phyloP scores from a whole-genome alignment of 257 asterid species.

The Marsdenia floribunda region DNA sequence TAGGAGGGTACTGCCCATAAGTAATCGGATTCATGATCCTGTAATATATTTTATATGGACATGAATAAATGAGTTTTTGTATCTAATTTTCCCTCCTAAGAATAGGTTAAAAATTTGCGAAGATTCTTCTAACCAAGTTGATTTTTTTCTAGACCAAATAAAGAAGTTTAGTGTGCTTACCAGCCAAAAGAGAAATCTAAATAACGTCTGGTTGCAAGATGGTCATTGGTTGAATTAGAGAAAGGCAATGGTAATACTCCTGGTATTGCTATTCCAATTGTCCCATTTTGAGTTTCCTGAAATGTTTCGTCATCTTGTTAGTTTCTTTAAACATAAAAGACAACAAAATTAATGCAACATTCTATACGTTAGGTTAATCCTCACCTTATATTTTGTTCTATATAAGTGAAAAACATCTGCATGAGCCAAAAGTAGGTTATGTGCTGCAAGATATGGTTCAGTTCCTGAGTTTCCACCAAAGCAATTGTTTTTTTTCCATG shows the following conservation, averaged over 20 bases:
- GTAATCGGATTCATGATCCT: slow-evolving; percentile 10
- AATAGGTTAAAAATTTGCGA: background rate
- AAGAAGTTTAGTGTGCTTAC: background rate
- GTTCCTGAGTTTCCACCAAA: background rate
- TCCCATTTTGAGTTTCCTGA: background rate
- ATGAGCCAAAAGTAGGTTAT: background rate
- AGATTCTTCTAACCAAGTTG: too few species aligned
- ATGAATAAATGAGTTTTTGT: background rate
- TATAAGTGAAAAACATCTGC: background rate
- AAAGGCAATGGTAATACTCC: background rate
- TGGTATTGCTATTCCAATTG: background rate
- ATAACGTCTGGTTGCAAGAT: background rate
- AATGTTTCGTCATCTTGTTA: background rate
- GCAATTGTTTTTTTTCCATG: background rate
- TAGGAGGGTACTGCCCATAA: slow-evolving; percentile 5
- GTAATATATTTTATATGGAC: background rate
- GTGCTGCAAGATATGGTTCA: background rate
- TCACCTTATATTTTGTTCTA: background rate
- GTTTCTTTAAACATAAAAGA: too few species aligned
- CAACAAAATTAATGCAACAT: too few species aligned
- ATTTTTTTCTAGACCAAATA: too few species aligned
- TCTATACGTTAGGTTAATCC: too few species aligned
- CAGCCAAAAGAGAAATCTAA: background rate
- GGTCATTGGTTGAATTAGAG: background rate
- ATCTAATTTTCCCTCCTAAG: too few species aligned